Evolutionary conservation across 169 alveolate genomes (phyloP), one percentile per base, ranked within the genome.

Genomic region (Plasmodium gallinaceum): DNA sequence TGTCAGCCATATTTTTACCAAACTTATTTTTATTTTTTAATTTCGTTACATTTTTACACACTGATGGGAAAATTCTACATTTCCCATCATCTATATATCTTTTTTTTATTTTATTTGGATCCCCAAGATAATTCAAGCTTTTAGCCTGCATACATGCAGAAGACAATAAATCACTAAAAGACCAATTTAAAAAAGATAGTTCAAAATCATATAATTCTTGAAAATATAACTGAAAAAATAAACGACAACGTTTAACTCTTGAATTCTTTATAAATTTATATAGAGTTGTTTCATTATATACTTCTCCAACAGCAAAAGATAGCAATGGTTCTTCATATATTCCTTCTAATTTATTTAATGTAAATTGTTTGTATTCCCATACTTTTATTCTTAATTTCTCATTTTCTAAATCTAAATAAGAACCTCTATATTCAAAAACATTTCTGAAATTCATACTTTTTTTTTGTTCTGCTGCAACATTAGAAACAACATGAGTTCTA

Each of bases 371-470:
- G 74, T 95, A 95, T 78, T 89, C 94, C 97, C 97, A 95, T 48
- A 94, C 93, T 65, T 93, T 94, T 71, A 95, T 90, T 46, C 94
- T 88, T 46, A 95, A 89, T 68, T 94, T 95, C 62, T 95, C 97
- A 68, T 90, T 65, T 83, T 95, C 97, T 54, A 95, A 80, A 92
- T 95, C 97, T 54, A 92, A 64, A 64, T 95, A 95, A 16, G 96
- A 93, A 16, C 97, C 97, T 60, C 97, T 72, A 58, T 95, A 95
- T 69, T 95, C 97, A 80, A 94, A 94, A 16, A 94, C 92, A 85
- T 94, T 93, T 20, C 93, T 64, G 64, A 94, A 95, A 39, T 95
- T 91, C 91, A 95, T 93, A 42, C 88, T 68, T 37, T 95, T 92
- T 52, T 95, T 91, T 51, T 90, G 92, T 22, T 94, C 96, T 61